Evolutionary conservation across 768 basidiomycete genomes (phyloP).

Genomic region (Xerocomellus chrysenteron): DNA sequence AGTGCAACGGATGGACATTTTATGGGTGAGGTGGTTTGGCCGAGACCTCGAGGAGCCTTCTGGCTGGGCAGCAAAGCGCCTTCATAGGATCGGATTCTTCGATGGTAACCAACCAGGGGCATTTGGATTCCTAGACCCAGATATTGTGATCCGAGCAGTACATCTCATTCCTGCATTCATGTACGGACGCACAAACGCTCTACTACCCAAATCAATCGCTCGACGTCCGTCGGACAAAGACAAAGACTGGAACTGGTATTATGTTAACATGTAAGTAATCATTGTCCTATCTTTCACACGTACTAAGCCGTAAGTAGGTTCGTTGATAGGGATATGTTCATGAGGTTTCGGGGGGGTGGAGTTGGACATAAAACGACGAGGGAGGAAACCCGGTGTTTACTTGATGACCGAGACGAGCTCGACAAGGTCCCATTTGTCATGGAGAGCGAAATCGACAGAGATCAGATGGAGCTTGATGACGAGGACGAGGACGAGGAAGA

Average conservation of each 20-base stretch:
- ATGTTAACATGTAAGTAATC: constrained; percentile 34
- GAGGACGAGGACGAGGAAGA: not conserved
- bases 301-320: constrained; percentile 7
- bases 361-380: constrained; percentile 26
- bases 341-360: constrained; percentile 11
- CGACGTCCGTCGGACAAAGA: no score
- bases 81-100: constrained; percentile 44
- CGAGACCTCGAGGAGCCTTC: constrained; percentile 20
- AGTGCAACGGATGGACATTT: constrained; percentile 34
- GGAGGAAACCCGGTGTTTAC: not conserved
- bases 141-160: constrained; percentile 33
- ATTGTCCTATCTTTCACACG: not conserved
- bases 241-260: constrained; percentile 31
- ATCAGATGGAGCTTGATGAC: not conserved
- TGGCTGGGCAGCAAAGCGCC: constrained; percentile 27
- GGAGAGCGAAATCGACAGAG: not conserved
- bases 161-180: no score
- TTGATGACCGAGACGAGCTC: not conserved
- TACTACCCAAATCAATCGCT: no score
- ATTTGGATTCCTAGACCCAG: constrained; percentile 49
- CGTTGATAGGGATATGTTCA: constrained; percentile 3
- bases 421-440: not conserved
- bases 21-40: constrained; percentile 44
- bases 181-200: no score
- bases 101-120: constrained; percentile 23